Percentiles rank a stretch among this genome's conserved stretches.
These are phyloP conservation scores for Heterobasidion parviporum DNA, from an alignment of 1,284 basidiomycete genomes.

Conservation along the genomic window DNA sequence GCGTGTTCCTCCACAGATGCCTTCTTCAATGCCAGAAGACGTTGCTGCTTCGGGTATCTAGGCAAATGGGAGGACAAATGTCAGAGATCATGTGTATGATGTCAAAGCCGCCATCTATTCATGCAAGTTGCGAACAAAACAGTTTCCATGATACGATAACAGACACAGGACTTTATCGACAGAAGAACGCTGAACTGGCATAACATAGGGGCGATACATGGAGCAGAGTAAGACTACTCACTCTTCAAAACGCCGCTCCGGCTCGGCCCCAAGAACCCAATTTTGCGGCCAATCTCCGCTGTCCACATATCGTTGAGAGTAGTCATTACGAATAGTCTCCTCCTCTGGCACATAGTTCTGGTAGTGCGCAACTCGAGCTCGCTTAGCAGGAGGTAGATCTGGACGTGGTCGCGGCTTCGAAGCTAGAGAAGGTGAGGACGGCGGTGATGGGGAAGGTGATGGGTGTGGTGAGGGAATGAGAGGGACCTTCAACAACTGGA, in stretches of 20 bases:
- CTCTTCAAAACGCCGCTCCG: conserved; percentile 88
- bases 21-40: conserved; percentile 74
- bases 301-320: conserved; percentile 85
- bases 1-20: conserved; percentile 55
- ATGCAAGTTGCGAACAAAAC: background rate
- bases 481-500: conserved; percentile 35
- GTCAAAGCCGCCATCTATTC: background rate
- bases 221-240: conserved; percentile 33
- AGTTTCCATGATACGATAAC: background rate
- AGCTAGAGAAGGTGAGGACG: conserved; percentile 34
- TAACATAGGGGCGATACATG: background rate
- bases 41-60: conserved; percentile 88
- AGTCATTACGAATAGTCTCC: conserved; percentile 93
- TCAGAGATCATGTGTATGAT: background rate
- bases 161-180: conserved; percentile 2
- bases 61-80: background rate
- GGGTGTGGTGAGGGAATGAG: conserved; percentile 36
- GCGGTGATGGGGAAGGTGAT: conserved; percentile 35
- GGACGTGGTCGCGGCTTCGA: conserved; percentile 31
- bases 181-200: background rate
- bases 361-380: conserved; percentile 59
- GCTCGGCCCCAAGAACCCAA: conserved; percentile 81
- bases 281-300: conserved; percentile 88
- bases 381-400: conserved; percentile 64
- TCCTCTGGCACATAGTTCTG: conserved; percentile 82